These are phyloP conservation scores for Lodderomyces orthopsilosis DNA, from an alignment of 1,139 yeast genomes.

Conservation along the genomic window DNA sequence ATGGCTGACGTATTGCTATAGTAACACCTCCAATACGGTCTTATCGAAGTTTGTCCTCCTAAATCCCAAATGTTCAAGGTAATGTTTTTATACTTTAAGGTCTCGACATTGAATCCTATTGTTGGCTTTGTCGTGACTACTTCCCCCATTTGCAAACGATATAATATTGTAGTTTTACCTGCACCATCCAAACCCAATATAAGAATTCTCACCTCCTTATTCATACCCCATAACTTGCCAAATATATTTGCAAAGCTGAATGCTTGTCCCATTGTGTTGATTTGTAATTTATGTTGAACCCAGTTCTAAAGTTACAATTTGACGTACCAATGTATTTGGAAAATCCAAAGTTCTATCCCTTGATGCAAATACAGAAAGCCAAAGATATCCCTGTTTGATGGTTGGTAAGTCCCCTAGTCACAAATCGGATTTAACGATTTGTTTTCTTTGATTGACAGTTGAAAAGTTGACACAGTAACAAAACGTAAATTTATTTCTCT, in stretches of 20 bases:
- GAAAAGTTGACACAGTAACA: too few relatives aligned
- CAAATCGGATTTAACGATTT: too few relatives aligned
- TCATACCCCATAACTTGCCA: constrained; percentile 83
- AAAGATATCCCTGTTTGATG: too few relatives aligned
- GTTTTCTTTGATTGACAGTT: too few relatives aligned
- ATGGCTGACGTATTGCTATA: constrained; percentile 95
- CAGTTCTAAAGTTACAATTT: too few relatives aligned
- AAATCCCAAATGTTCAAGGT: constrained; percentile 88
- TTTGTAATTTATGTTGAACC: neutral
- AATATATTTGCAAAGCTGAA: constrained; percentile 75
- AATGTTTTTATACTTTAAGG: constrained; percentile 83
- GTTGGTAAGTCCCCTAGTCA: too few relatives aligned
- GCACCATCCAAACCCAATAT: constrained; percentile 97
- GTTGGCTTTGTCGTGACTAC: constrained; percentile 94
- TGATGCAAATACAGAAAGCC: neutral
- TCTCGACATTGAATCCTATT: constrained; percentile 95
- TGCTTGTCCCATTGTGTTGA: constrained; percentile 65
- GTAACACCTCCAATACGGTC: constrained; percentile 98
- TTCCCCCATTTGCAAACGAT: constrained; percentile 89
- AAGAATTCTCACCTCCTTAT: constrained; percentile 86
- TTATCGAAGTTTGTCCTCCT: constrained; percentile 95
- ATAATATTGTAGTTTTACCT: constrained; percentile 93
- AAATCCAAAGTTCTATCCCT: too few relatives aligned
- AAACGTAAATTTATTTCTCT: too few relatives aligned
- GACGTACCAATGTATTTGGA: too few relatives aligned